These are phyloP conservation scores for Salvia sclarea DNA, from an alignment of 305 asterid species.

Conservation along the genomic window DNA sequence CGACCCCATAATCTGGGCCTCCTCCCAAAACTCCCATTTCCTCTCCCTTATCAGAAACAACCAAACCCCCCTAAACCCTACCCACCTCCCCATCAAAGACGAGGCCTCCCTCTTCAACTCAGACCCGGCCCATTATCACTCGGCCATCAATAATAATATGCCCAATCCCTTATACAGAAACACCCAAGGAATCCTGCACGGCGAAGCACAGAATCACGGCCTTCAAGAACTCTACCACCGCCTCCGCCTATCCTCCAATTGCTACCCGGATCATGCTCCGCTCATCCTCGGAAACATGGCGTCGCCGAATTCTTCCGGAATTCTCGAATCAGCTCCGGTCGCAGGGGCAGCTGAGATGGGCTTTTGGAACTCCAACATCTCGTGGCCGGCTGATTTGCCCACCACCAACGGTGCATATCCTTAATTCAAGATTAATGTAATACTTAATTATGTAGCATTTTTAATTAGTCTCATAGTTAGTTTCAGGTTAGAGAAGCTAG, in stretches of 20 bases:
- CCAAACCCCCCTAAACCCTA: slow-evolving; percentile 50
- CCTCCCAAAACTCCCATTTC: slow-evolving; percentile 50
- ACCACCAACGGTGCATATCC: slow-evolving; percentile 61
- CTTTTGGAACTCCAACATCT: slow-evolving; percentile 49
- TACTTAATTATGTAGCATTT: not conserved
- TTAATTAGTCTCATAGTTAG: not conserved
- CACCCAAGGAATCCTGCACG: slow-evolving; percentile 34
- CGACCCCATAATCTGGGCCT: slow-evolving; percentile 50
- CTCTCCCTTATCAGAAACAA: slow-evolving; percentile 54
- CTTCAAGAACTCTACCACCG: slow-evolving; percentile 63
- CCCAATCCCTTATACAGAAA: slow-evolving; percentile 43
- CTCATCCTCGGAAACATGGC: slow-evolving; percentile 39
- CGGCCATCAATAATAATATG: slow-evolving; percentile 28
- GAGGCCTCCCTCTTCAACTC: slow-evolving; percentile 40
- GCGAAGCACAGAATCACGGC: slow-evolving; percentile 47
- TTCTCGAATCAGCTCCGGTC: slow-evolving; percentile 69
- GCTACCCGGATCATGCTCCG: slow-evolving; percentile 44
- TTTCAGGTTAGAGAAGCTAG: slow-evolving; percentile 32
- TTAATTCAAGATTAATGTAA: slow-evolving; percentile 26
- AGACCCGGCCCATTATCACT: slow-evolving; percentile 32
- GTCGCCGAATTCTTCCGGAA: slow-evolving; percentile 32
- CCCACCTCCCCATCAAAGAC: slow-evolving; percentile 36
- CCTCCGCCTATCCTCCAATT: slow-evolving; percentile 37
- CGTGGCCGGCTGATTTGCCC: slow-evolving; percentile 60
- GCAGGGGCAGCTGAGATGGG: slow-evolving; percentile 54